These are phyloP conservation scores for Nakaseomyces nivariensis DNA, from an alignment of 1,139 yeast genomes.

Conservation along the genomic window DNA sequence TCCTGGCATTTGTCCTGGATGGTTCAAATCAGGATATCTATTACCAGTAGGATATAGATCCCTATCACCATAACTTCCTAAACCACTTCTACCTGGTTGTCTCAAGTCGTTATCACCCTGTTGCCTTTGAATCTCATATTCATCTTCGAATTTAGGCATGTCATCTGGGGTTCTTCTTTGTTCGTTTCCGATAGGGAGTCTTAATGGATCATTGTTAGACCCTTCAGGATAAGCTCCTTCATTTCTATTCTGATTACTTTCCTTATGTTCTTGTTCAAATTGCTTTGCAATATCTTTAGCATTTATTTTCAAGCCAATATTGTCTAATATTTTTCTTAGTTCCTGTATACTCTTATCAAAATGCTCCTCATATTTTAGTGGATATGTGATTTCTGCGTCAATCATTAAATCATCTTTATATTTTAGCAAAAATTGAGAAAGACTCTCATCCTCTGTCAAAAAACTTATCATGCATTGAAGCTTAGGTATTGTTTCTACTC, in stretches of 20 bases:
- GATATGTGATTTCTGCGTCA: slow-evolving; percentile 3
- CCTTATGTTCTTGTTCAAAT: neutral
- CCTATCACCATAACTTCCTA: slow-evolving; percentile 29
- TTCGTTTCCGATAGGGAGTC: neutral
- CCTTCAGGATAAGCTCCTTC: neutral
- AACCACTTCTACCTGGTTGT: slow-evolving; percentile 3
- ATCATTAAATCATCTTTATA: slow-evolving; percentile 8
- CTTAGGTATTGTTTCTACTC: neutral
- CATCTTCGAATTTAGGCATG: slow-evolving; percentile 52
- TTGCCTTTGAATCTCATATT: slow-evolving; percentile 34
- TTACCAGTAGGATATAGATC: slow-evolving; percentile 35
- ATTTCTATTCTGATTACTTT: neutral
- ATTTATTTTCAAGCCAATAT: neutral
- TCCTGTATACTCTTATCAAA: neutral
- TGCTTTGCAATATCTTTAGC: neutral
- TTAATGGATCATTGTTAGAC: neutral
- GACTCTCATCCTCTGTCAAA: neutral
- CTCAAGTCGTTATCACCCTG: neutral
- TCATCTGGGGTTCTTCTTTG: slow-evolving; percentile 17
- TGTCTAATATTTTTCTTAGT: neutral
- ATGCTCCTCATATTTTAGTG: slow-evolving; percentile 7
- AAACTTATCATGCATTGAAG: slow-evolving; percentile 1
- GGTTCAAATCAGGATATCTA: slow-evolving; percentile 25
- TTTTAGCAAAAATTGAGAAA: slow-evolving; percentile 4
- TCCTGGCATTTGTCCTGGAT: slow-evolving; percentile 10